phyloP scores from a whole-genome alignment of 805 yeast genomes.

The Cyberlindnera euphorbiae region DNA sequence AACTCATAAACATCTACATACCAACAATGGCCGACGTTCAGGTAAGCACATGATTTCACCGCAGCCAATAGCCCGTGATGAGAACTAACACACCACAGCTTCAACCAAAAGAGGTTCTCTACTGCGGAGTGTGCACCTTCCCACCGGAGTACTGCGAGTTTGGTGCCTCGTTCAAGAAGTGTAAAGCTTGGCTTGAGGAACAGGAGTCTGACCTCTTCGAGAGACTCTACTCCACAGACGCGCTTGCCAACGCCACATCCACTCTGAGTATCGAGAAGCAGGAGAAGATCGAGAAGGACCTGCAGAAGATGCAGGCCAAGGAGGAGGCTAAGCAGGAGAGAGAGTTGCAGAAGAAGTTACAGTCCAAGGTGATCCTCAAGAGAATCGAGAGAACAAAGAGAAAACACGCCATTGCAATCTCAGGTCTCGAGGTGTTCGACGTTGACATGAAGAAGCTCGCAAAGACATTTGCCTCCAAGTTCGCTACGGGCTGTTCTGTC shows the following conservation, averaged over 20 bases:
- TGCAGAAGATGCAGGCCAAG: slow-evolving; percentile 79
- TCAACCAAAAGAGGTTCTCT: slow-evolving; percentile 40
- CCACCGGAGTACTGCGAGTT: slow-evolving; percentile 96
- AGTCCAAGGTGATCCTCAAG: slow-evolving; percentile 79
- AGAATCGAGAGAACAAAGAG: slow-evolving; percentile 87
- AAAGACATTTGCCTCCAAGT: slow-evolving; percentile 87
- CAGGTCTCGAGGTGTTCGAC: slow-evolving; percentile 84
- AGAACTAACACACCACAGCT: slow-evolving; percentile 8
- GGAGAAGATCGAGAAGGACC: slow-evolving; percentile 74
- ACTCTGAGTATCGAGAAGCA: slow-evolving; percentile 72
- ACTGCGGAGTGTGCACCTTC: slow-evolving; percentile 75
- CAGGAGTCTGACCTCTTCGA: slow-evolving; percentile 52
- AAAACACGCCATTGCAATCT: slow-evolving; percentile 79
- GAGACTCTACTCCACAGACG: slow-evolving; percentile 56
- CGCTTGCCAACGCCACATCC: slow-evolving; percentile 51
- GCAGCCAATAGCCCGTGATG: not conserved
- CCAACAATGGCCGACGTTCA: slow-evolving; percentile 11
- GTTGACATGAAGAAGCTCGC: slow-evolving; percentile 87
- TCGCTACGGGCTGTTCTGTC: slow-evolving; percentile 94
- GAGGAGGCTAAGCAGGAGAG: slow-evolving; percentile 83
- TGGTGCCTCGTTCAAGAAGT: slow-evolving; percentile 73
- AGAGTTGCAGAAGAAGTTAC: slow-evolving; percentile 69
- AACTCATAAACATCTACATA: too few relatives aligned
- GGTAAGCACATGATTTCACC: slow-evolving; percentile 1
- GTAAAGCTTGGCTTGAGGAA: slow-evolving; percentile 76